Conservation (phyloP, 192 early-diverging fungal genomes). For the Glomus cerebriforme region DNA sequence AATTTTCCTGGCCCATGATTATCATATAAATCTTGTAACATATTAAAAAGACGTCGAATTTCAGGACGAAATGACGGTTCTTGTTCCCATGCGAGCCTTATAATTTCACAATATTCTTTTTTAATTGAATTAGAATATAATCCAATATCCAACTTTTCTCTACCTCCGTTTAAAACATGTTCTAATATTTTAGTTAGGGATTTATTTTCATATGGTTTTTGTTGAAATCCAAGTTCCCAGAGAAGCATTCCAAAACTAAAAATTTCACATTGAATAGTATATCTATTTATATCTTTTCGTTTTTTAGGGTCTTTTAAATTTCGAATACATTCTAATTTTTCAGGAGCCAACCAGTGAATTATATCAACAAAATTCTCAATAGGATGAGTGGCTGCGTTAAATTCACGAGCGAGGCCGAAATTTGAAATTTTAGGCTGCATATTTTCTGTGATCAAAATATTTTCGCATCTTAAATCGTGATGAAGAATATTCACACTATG, state of each 20-base stretch:
- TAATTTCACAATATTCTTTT: neutral
- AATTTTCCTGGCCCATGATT: no score
- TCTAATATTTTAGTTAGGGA: neutral
- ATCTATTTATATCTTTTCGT: neutral
- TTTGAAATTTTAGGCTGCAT: slow-evolving; percentile 22
- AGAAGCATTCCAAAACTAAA: slow-evolving; percentile 1
- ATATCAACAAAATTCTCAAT: neutral
- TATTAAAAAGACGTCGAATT: no score
- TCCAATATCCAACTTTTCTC: neutral
- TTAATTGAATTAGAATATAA: no score
- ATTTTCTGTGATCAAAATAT: slow-evolving; percentile 20
- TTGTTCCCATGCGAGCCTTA: neutral
- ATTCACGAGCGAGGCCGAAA: neutral
- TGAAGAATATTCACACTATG: slow-evolving; percentile 3
- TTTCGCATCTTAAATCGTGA: slow-evolving; percentile 24
- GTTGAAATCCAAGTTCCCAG: slow-evolving; percentile 15
- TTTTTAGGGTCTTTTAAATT: no score
- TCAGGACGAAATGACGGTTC: neutral
- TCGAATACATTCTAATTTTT: neutral
- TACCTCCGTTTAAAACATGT: neutral
- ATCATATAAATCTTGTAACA: no score
- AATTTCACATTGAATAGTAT: slow-evolving; percentile 29
- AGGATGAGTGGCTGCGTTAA: neutral
- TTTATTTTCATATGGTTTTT: neutral
- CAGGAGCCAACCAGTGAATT: slow-evolving; percentile 30